Base-by-base conservation (phyloP, 805 yeast genomes). In the Schwanniomyces sp. region DNA sequence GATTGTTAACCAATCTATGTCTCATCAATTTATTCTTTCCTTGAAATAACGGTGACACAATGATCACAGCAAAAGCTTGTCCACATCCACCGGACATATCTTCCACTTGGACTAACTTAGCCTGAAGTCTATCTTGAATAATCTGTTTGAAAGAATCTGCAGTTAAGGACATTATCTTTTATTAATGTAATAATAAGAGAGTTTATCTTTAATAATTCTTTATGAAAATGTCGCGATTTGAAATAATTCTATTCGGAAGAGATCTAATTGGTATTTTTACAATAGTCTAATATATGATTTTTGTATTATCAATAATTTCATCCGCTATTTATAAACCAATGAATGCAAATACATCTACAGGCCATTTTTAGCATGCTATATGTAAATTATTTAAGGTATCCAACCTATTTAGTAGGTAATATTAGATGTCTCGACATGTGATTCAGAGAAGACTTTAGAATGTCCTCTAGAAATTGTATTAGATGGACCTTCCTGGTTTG, bases 11-110 rank as follows among this genome's bases (percentile, higher is more conserved):
- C 55, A 91, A 59, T 54, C 98, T 75, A 58, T 92, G 96, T 61
- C 99, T 80, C 74, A 84, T 80, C 43, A 94, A 74, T 63, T 87
- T 88, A 69, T 89, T 90, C 69, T 90, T 89, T 21, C 94, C 94
- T 50, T 75, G 66, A 65, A 95, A 94, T 18, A 74, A 61, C 40
- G 81, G 76, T 5, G 84, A 67, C 8, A 94, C 96, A 25, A 95
- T 91, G 6, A 88, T 79, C 29, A 91, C 96, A 34, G 95, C 96
- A 67, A 91, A 92, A 2, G 98, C 96, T 66, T 92, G 97, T 5
- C 99, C 99, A 69, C 99, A 94, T 1, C 99, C 99, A 12, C 96
- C 96, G 39, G 84, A 83, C 74, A 82, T 79, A 54, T 88, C 96
- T 50, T 80, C 85, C 6, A 88, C 91, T 57, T 84, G 86, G 9